Base-by-base conservation (phyloP, 2,329 filamentous ascomycete species). In the Tolypocladium paradoxum region DNA sequence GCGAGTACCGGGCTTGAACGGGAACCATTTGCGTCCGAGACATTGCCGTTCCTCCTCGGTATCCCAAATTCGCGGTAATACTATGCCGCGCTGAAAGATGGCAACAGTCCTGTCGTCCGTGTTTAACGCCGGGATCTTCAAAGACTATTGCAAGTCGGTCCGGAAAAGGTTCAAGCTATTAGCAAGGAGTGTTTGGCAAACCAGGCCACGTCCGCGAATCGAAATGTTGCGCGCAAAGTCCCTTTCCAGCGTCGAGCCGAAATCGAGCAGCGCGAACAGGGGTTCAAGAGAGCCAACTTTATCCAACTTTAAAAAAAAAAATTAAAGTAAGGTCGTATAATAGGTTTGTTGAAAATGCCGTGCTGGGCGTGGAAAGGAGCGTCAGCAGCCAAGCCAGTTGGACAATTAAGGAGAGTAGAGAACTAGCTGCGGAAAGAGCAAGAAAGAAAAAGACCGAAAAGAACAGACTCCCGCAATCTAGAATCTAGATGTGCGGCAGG, bases 351-450 rank as follows among this genome's bases (percentile, higher is more conserved):
- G 8, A 46, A 47, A 20, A 31, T 36, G 33, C 22, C 47, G 47
- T 49, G 31, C 31, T 27, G 20, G 43, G 50, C 27, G 45, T 35
- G 16, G 16, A 75, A 79, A 80, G 69, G 74, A 78, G 69, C 67
- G 76, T 74, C 72, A 74, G 74, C 73, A 78, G 75, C 77, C 76
- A 78, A 78, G 71, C 75, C 75, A 77, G 76, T 78, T 77, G 75
- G 74, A 66, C 70, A 63, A 71, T 61, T 60, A 68, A 68, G 58
- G 63, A 67, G 58, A 61, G 64, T 65, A 58, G 55, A 20, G 54
- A 59, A 56, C 59, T 54, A 56, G 64, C 63, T 65, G 64, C 61
- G 61, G 54, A 65, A 70, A 63, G 65, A 22, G 48, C 24, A 47
- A 48, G 52, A 49, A 48, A 50, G 29, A 53, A 47, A 40, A 31